Conservation (phyloP, 306 rosid genomes). For the Fragaria vesca region DNA sequence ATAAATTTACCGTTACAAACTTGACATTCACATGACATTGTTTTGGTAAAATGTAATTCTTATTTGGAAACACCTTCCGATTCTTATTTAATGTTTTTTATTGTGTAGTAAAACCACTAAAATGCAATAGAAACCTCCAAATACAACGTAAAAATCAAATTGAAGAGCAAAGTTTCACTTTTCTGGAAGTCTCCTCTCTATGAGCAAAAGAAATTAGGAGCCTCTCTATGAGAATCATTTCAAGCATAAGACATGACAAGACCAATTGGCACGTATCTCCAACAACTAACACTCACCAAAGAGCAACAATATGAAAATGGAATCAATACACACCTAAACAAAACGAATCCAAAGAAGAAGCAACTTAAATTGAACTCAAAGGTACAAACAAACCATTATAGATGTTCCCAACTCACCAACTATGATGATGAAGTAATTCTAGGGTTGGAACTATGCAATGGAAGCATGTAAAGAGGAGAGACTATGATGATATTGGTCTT, state of each 20-base stretch:
- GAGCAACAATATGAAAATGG: background rate
- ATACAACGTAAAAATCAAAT: background rate
- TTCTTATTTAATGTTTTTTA: background rate
- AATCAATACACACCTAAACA: background rate
- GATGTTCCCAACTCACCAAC: background rate
- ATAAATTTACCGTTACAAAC: no score
- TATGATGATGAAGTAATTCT: background rate
- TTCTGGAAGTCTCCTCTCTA: background rate
- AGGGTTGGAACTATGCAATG: background rate
- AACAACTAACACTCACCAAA: slow-evolving; percentile 11
- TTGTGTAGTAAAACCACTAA: background rate
- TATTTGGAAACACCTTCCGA: background rate
- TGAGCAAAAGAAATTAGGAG: background rate
- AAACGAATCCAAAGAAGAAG: slow-evolving; percentile 8
- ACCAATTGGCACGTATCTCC: slow-evolving; percentile 13
- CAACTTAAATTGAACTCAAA: background rate
- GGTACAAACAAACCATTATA: background rate
- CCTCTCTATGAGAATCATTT: background rate
- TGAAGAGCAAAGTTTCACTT: background rate
- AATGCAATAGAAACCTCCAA: background rate
- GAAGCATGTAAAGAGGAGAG: background rate
- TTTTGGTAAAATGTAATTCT: background rate
- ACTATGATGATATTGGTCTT: background rate
- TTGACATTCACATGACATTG: no score
- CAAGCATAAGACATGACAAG: background rate